These are phyloP conservation scores for Colletotrichum sp. DNA, from an alignment of 2,329 filamentous ascomycete species.

Conservation along the genomic window DNA sequence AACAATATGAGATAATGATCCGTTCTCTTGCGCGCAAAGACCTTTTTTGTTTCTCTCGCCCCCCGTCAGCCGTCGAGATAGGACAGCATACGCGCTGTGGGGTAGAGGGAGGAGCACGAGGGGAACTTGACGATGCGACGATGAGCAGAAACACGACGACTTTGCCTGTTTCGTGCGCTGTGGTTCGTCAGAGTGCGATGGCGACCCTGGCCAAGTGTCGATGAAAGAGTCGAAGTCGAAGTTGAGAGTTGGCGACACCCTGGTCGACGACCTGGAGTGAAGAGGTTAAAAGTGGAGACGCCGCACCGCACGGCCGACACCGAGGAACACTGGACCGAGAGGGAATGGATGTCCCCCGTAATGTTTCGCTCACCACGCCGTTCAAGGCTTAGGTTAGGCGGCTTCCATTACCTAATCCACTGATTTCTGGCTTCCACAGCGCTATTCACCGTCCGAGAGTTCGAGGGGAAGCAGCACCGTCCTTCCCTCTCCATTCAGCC, in stretches of 20 bases:
- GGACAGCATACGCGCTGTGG: neutral
- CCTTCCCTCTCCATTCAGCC: neutral
- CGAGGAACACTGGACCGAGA: neutral
- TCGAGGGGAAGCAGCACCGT: neutral
- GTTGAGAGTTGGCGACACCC: neutral
- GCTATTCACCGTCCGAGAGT: neutral
- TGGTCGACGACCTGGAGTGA: neutral
- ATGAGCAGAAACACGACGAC: neutral
- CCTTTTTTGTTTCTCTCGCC: neutral
- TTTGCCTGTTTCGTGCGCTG: neutral
- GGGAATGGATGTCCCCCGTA: neutral
- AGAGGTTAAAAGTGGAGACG: slow-evolving; percentile 3
- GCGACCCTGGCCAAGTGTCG: neutral
- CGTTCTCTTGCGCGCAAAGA: neutral
- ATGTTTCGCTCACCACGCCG: neutral
- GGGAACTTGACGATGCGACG: neutral
- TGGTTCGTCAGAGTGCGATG: slow-evolving; percentile 13
- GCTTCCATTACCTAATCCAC: neutral
- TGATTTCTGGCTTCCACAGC: neutral
- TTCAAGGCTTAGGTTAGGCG: neutral
- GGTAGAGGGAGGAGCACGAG: neutral
- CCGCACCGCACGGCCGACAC: slow-evolving; percentile 8
- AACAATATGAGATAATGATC: slow-evolving; percentile 1
- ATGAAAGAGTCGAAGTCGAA: neutral
- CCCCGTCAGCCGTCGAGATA: neutral